These are phyloP conservation scores for Cardamine chenopodiifolia DNA, from an alignment of 345 rosid genomes.

Conservation along the genomic window DNA sequence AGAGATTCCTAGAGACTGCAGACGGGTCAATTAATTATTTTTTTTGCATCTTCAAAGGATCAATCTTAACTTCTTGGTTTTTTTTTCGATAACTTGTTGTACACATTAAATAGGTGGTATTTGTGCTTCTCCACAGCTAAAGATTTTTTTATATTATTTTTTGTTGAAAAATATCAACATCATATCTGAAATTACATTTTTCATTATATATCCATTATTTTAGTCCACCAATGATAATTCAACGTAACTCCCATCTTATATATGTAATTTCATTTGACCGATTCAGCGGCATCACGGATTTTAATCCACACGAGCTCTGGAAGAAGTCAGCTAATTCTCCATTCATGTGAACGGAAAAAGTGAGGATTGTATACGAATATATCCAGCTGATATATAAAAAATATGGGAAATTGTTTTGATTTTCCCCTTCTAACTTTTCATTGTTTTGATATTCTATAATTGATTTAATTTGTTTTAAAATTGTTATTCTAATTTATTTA, in stretches of 20 bases:
- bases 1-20: constrained; percentile 55
- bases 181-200: not conserved
- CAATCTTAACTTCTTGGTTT: not conserved
- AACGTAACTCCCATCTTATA: not conserved
- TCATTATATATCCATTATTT: not conserved
- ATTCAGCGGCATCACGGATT: not conserved
- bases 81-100: not conserved
- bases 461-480: not conserved
- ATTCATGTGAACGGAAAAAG: too few relatives aligned
- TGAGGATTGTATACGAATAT: too few relatives aligned
- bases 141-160: not conserved
- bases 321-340: too few relatives aligned
- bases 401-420: too few relatives aligned
- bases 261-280: not conserved
- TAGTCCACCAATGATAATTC: not conserved
- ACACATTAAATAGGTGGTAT: constrained; percentile 6
- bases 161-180: not conserved
- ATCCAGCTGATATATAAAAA: too few relatives aligned
- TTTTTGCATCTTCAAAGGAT: constrained; percentile 2
- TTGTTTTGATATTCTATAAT: too few relatives aligned
- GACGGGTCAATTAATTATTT: constrained; percentile 42
- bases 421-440: too few relatives aligned
- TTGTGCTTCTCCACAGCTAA: constrained; percentile 12
- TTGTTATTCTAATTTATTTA: not conserved
- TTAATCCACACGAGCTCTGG: too few relatives aligned